Percentiles rank a stretch among this genome's conserved stretches.
Conservation (phyloP, 768 basidiomycete genomes). For the Trichaptum fuscoviolaceum region DNA sequence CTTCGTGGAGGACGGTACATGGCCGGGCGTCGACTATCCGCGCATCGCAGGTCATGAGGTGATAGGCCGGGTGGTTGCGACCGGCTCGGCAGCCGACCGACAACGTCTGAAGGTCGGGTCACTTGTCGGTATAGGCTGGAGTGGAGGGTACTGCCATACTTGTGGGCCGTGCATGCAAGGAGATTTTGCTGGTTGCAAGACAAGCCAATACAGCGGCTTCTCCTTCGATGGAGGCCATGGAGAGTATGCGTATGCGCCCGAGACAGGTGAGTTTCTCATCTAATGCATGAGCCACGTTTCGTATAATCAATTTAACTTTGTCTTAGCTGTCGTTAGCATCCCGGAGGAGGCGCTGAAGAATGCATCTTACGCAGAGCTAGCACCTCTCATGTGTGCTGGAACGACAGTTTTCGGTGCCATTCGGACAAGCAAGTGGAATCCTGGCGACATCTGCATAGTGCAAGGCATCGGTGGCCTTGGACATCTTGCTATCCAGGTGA, state of each 20-base stretch:
- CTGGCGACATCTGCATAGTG: constrained; percentile 32
- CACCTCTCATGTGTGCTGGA: constrained; percentile 31
- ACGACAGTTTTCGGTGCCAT: constrained; percentile 33
- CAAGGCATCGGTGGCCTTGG: constrained; percentile 32
- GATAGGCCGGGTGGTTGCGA: constrained; percentile 21
- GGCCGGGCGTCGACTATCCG: constrained; percentile 15
- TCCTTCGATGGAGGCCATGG: constrained; percentile 13
- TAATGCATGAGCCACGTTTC: background rate
- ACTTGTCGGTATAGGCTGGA: constrained; percentile 27
- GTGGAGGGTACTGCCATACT: constrained; percentile 20
- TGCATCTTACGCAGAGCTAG: constrained; percentile 23
- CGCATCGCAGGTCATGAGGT: constrained; percentile 25
- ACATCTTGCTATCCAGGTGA: constrained; percentile 25
- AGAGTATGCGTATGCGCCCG: constrained; percentile 14
- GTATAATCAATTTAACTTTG: background rate
- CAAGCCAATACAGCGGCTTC: constrained; percentile 19
- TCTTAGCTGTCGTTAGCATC: constrained; percentile 17
- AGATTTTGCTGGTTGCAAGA: constrained; percentile 20
- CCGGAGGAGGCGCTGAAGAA: constrained; percentile 16
- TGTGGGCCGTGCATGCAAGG: constrained; percentile 22
- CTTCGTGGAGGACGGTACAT: constrained; percentile 13
- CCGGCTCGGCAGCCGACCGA: constrained; percentile 14
- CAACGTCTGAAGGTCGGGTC: constrained; percentile 21
- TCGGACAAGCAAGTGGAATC: constrained; percentile 23
- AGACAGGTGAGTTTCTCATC: constrained; percentile 13